phyloP scores from a whole-genome alignment of 441 rosid species.

The Eruca vesicaria region DNA sequence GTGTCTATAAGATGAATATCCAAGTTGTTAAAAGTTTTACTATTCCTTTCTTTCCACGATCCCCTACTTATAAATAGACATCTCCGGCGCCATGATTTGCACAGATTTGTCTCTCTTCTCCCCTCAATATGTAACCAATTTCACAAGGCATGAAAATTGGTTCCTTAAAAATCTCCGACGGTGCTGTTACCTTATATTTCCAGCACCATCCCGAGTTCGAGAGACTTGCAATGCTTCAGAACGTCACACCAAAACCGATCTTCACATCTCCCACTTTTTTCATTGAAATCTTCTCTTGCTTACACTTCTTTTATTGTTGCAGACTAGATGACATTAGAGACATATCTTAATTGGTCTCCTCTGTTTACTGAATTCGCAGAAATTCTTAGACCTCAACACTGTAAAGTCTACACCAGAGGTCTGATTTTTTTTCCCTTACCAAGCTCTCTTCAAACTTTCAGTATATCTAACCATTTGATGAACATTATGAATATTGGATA shows the following conservation, averaged over 20 bases:
- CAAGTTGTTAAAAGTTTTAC: too few relatives aligned
- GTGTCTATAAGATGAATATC: too few relatives aligned
- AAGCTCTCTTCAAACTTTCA: neutral
- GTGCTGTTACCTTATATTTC: neutral
- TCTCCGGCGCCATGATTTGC: too few relatives aligned
- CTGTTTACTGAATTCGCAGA: constrained; percentile 54
- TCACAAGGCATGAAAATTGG: neutral
- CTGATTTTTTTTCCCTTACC: neutral
- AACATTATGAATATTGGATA: neutral
- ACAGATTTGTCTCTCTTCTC: neutral
- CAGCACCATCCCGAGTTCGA: constrained; percentile 33
- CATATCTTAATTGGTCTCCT: constrained; percentile 82
- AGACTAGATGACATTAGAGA: constrained; percentile 74
- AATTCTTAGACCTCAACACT: constrained; percentile 61
- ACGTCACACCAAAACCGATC: constrained; percentile 60
- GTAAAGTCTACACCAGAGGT: constrained; percentile 72
- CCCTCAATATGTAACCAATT: neutral
- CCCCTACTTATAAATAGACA: too few relatives aligned
- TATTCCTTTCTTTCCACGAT: too few relatives aligned
- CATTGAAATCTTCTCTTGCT: neutral
- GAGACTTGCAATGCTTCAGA: constrained; percentile 77
- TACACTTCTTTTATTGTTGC: neutral
- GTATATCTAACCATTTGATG: neutral
- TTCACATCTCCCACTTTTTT: constrained; percentile 11
- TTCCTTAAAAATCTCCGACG: too few relatives aligned